Percentiles rank a stretch among this genome's conserved stretches.
Evolutionary conservation across 352 stramenopile species (phyloP).

Genomic region (Elongisporangium undulatum): DNA sequence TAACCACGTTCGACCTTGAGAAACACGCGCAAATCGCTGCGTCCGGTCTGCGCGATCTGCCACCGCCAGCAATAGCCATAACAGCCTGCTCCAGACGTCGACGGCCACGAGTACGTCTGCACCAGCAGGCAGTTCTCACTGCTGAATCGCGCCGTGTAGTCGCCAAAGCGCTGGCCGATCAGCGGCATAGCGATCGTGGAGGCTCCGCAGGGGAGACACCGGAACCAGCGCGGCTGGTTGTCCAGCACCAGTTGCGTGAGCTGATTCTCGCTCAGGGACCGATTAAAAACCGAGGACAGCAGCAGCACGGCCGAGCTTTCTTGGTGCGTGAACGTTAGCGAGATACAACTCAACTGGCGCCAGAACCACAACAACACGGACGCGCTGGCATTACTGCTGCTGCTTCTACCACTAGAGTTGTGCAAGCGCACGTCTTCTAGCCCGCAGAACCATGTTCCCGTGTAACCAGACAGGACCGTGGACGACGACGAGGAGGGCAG

Average conservation of each 20-base stretch:
- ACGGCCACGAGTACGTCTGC: neutral
- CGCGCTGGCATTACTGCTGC: neutral
- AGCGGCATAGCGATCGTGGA: neutral
- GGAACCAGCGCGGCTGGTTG: neutral
- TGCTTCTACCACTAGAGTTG: neutral
- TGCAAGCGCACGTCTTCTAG: neutral
- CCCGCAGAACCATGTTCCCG: neutral
- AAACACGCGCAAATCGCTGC: neutral
- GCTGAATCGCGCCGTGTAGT: neutral
- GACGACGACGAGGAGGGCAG: neutral
- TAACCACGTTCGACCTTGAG: neutral
- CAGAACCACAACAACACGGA: neutral
- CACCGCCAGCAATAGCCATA: neutral
- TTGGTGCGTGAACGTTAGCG: neutral
- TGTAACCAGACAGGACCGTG: neutral
- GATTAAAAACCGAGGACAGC: neutral
- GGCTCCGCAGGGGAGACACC: neutral
- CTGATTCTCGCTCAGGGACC: neutral
- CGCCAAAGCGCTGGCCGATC: neutral
- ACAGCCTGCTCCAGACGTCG: neutral
- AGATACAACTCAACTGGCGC: neutral
- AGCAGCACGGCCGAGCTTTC: neutral
- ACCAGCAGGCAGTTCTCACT: neutral
- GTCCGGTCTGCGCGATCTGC: neutral
- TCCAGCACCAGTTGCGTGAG: neutral